Percentiles rank a stretch among this genome's conserved stretches.
Evolutionary conservation across 768 basidiomycete genomes (phyloP).

Genomic region (Calocybe gangraenosa): DNA sequence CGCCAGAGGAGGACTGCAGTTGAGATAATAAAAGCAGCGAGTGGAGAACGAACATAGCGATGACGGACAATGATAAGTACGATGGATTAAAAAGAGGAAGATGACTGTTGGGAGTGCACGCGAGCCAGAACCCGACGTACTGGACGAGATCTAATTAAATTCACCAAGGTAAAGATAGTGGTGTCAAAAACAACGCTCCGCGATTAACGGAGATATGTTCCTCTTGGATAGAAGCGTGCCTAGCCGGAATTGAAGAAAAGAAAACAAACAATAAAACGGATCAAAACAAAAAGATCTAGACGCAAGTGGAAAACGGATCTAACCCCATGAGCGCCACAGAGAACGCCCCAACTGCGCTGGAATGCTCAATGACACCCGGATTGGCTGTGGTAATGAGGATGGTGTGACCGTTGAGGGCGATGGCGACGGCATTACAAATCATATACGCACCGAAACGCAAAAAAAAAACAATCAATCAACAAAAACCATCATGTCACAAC

Average conservation of each 20-base stretch:
- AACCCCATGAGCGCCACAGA: slow-evolving; percentile 54
- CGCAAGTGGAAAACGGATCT: slow-evolving; percentile 38
- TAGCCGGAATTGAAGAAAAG: slow-evolving; percentile 43
- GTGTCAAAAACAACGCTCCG: slow-evolving; percentile 70
- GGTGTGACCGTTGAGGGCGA: slow-evolving; percentile 62
- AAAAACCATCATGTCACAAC: too few relatives aligned
- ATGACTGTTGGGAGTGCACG: slow-evolving; percentile 62
- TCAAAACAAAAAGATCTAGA: slow-evolving; percentile 34
- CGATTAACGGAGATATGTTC: slow-evolving; percentile 74
- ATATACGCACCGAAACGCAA: slow-evolving; percentile 67
- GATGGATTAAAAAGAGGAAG: slow-evolving; percentile 58
- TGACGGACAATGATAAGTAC: slow-evolving; percentile 52
- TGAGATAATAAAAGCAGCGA: slow-evolving; percentile 60
- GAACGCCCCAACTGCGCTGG: slow-evolving; percentile 15
- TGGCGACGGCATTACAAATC: slow-evolving; percentile 51
- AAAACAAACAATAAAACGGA: too few relatives aligned
- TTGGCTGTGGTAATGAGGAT: slow-evolving; percentile 63
- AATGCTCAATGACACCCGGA: slow-evolving; percentile 43
- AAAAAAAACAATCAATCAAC: too few relatives aligned
- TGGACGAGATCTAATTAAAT: slow-evolving; percentile 14
- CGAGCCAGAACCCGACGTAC: slow-evolving; percentile 66
- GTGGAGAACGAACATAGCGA: slow-evolving; percentile 52
- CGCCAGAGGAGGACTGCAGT: slow-evolving; percentile 44
- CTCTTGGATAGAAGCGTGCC: slow-evolving; percentile 74
- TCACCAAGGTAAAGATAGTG: too few relatives aligned